Conservation (phyloP, 148 eudicot species). For the Mesembryanthemum crystallinum region DNA sequence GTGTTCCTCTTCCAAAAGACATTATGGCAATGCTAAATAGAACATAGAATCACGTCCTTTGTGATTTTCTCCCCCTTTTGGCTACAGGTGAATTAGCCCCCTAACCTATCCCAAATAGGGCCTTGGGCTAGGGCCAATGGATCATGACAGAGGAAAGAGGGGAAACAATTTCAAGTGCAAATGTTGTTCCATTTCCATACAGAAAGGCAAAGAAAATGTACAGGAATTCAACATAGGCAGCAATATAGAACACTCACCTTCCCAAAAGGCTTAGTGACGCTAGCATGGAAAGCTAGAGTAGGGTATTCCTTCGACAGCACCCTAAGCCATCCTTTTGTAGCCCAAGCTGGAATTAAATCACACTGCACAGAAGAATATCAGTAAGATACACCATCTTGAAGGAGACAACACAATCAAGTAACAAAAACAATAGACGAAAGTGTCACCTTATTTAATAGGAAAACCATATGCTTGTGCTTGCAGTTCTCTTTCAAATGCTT, state of each 20-base stretch:
- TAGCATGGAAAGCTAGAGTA: constrained; percentile 89
- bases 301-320: constrained; percentile 77
- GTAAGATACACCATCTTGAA: constrained; percentile 4
- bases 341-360: constrained; percentile 97
- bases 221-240: not conserved
- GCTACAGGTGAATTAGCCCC: not conserved
- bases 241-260: constrained; percentile 43
- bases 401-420: not conserved
- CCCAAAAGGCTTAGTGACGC: constrained; percentile 89
- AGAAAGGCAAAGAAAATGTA: not conserved
- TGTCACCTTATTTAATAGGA: constrained; percentile 75
- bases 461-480: constrained; percentile 81
- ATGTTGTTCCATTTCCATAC: not conserved
- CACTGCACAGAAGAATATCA: constrained; percentile 47
- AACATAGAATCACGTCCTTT: not conserved
- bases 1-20: not conserved
- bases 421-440: not conserved
- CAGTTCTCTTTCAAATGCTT: constrained; percentile 85
- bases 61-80: not conserved
- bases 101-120: not conserved
- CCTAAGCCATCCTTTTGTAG: constrained; percentile 93
- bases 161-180: not conserved
- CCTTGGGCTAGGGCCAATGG: not conserved
- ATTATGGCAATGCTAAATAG: not conserved
- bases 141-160: not conserved